A percentile compares a stretch with the other conserved stretches of the same genome.
These are phyloP conservation scores for Pugionium dolabratum DNA, from an alignment of 345 rosid species.

Conservation along the genomic window DNA sequence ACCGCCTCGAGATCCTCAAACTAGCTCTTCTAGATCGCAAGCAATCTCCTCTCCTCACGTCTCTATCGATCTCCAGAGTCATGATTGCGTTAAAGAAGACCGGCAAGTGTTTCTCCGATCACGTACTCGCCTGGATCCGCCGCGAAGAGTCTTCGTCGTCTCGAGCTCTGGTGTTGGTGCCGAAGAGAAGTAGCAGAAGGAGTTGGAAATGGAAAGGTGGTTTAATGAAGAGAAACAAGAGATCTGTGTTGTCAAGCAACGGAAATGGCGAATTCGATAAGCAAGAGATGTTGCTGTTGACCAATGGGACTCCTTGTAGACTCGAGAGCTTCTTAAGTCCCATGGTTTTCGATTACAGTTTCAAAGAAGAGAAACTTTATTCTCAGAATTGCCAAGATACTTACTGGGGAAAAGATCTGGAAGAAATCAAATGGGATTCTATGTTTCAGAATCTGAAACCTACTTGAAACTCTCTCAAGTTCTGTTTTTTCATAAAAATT, in stretches of 20 bases:
- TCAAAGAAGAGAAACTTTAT: slow-evolving; percentile 50
- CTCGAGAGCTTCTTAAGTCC: slow-evolving; percentile 65
- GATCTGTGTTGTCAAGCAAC: slow-evolving; percentile 39
- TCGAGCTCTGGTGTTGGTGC: slow-evolving; percentile 53
- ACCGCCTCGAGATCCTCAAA: slow-evolving; percentile 91
- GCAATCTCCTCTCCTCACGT: slow-evolving; percentile 17
- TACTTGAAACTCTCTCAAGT: slow-evolving; percentile 44
- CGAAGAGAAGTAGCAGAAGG: slow-evolving; percentile 34
- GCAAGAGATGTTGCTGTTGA: slow-evolving; percentile 61
- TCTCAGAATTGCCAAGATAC: slow-evolving; percentile 46
- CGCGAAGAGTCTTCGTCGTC: slow-evolving; percentile 59
- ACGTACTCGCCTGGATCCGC: slow-evolving; percentile 54
- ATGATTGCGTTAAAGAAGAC: slow-evolving; percentile 63
- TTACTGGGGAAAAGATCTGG: slow-evolving; percentile 34
- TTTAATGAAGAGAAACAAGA: slow-evolving; percentile 73
- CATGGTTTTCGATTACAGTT: slow-evolving; percentile 47
- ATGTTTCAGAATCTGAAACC: slow-evolving; percentile 96
- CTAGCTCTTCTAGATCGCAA: slow-evolving; percentile 61
- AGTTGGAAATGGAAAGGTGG: slow-evolving; percentile 59
- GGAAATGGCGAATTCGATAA: slow-evolving; percentile 35
- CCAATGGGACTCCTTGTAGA: slow-evolving; percentile 61
- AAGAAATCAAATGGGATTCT: slow-evolving; percentile 88
- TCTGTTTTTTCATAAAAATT: not conserved
- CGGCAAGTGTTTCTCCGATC: slow-evolving; percentile 47
- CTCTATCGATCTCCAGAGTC: slow-evolving; percentile 55